Base-by-base conservation (phyloP, 768 basidiomycete species). In the Pleurotus ostreatus region DNA sequence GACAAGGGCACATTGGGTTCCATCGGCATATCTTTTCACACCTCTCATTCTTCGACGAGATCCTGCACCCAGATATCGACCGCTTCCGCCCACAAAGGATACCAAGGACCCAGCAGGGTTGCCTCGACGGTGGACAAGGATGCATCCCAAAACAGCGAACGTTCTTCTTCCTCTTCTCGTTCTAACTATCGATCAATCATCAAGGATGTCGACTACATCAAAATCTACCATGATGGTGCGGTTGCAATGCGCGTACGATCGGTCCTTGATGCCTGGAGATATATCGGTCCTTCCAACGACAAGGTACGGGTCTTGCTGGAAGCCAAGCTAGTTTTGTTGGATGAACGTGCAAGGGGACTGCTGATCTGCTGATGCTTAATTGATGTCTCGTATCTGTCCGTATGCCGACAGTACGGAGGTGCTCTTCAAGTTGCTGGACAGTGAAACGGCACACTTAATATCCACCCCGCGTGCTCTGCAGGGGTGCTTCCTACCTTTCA, bases 191-290 rank as follows among this genome's bases (percentile, higher is more conserved):
- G 34, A 49, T 57, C 38, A 64, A 65, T 23, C 51, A 65, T 20
- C 51, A 63, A 13, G 59, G 57, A 59, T 59, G 63, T 71, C 44
- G 83, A 85, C 61, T 71, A 80, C 60, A 78, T 86, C 70, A 84
- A 82, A 65, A 66, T 86, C 34, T 84, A 83, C 65, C 83, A 84
- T 61, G 82, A 84, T 59, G 73, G 76, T 26, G 59, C 64, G 38
- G 70, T 74, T 59, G 73, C 80, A 5, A 74, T 83, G 66, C 66
- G 70, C 58, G 64, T 86, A 12, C 74, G 84, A 45, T 76, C 71
- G 55, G 60, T 81, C 30, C 66, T 86, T 45, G 78, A 84, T 63
- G 71, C 75, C 12, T 85, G 84, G 77, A 63, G 62, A 20, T 80
- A 74, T 61, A 57, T 64, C 34, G 56, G 49, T 11, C 53, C 54